Base-by-base conservation (phyloP, 495 filamentous ascomycete genomes). In the Hypoxylon perforatum region DNA sequence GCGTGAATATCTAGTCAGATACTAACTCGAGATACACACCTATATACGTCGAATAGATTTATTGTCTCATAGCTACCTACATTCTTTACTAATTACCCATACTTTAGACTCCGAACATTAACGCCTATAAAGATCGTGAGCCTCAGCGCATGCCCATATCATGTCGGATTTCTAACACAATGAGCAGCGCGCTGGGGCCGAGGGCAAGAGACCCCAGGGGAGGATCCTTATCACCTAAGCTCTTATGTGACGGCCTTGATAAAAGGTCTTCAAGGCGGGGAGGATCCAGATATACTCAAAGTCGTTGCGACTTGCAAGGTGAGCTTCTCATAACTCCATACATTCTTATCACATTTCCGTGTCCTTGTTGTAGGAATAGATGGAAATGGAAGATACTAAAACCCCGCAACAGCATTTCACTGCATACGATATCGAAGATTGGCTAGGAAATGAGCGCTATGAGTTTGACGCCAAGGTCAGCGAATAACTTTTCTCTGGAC, bases 151-250 rank as follows among this genome's bases (percentile, higher is more conserved):
- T n/a, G n/a, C n/a, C n/a, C n/a, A n/a, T n/a, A n/a, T n/a, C n/a
- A n/a, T n/a, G n/a, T n/a, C n/a, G n/a, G n/a, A n/a, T n/a, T n/a
- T n/a, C n/a, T n/a, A n/a, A n/a, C n/a, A n/a, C n/a, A n/a, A n/a
- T n/a, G n/a, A n/a, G n/a, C n/a, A n/a, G n/a, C 85, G 0, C 68
- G 84, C n/a, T 88, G 85, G 85, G 85, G 85, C 9, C 77, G 85
- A 46, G 85, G 85, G 4, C 82, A 79, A 50, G 87, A 90, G 65
- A 88, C 86, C 0, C 86, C 87, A 0, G 86, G 87, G 15, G 87
- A 89, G 69, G 87, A 90, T 68, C 79, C 83, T 1, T 83, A 79
- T 67, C 82, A 80, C 56, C 71, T 89, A 0, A 77, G 77, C 4
- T 77, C 79, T 0, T 89, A 87, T 57, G 85, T 85, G 1, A 80